Evolutionary conservation across 164 flowering plant species (phyloP), one percentile per base, ranked within the genome.

Genomic region (Berberis thunbergii): DNA sequence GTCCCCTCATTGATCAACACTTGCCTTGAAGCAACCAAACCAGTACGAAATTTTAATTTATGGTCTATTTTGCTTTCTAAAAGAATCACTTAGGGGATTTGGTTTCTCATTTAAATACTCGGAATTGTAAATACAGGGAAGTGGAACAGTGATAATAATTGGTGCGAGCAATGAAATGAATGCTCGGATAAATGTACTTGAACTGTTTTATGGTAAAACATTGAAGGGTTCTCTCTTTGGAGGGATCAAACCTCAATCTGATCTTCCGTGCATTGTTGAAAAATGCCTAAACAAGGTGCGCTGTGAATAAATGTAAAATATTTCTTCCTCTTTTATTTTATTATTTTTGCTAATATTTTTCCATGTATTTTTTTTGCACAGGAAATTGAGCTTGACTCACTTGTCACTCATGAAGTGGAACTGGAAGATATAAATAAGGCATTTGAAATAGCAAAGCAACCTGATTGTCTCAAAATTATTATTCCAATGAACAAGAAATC

Each of bases 251-350:
- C 57, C 74, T 45, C 72, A 67, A 41, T 59, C 84, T 40, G 84
- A 84, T 55, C 70, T 80, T 42, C 80, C 81, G 8, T 1, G 10
- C 10, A 57, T 81, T 10, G 41, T 77, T 6, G 63, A 75, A 2
- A 80, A 77, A 67, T 78, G 77, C 80, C 64, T 72, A 7, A 71
- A 74, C n/a, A 76, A 79, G 82, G 86, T 80, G 10, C 39, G 53
- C 39, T 13, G 3, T n/a, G 6, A 4, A 4, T 64, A 10, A 10
- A 4, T 6, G 0, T 52, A 52, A 52, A 52, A 3, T 11, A 52
- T 52, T 10, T 3, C 3, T 52, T 7, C 26, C 7, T 55, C 38
- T 13, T 6, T 39, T n/a, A 49, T 11, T 49, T 6, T 49, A 11
- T 6, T 6, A 49, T 6, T 6, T 11, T 6, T 49, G 11, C 11